Evolutionary conservation across 2,329 filamentous ascomycete genomes (phyloP), one percentile per base, ranked within the genome.

Genomic region (Chrysosporium queenslandicum): DNA sequence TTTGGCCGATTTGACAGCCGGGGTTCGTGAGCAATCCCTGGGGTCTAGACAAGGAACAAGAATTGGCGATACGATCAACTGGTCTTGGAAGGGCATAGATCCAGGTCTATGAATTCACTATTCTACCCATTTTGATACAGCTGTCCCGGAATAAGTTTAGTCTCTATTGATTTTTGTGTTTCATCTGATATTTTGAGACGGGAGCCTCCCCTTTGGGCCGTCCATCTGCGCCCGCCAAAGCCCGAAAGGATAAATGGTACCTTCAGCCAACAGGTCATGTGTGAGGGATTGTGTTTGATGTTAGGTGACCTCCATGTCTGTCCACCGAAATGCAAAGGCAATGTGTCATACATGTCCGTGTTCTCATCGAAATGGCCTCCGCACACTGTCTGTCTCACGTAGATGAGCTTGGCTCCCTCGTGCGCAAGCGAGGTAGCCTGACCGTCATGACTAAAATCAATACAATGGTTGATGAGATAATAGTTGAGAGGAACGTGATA

Each of bases 401-500:
- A 23, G 23, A 27, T 21, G 14, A 21, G 34, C 37, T 30, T 34
- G 29, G 46, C 23, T 48, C 6, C 34, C 50, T 53, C 23, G 27
- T 43, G 21, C 53, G 40, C 18, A 55, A 36, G 4, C 50, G 50
- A 14, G 68, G 68, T 18, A 71, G 55, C 37, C 59, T 66, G 41
- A 71, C 53, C 32, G 61, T 60, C 11, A 62, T 52, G 34, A 66
- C 59, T 42, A 70, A 43, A 7, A 66, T 4, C 5, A 71, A 56
- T 59, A 67, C 67, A 34, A 70, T 55, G 7, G 54, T 53, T 29
- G 57, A 67, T 60, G 63, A 70, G 16, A 70, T 25, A 14, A 66
- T 64, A 4, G 66, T 68, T 8, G 67, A 70, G 7, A 68, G 32
- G 52, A 71, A 71, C 0, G 68, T 71, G 23, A 63, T 48, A 23